These are phyloP conservation scores for Prunus mume DNA, from an alignment of 306 rosid genomes.

Conservation along the genomic window DNA sequence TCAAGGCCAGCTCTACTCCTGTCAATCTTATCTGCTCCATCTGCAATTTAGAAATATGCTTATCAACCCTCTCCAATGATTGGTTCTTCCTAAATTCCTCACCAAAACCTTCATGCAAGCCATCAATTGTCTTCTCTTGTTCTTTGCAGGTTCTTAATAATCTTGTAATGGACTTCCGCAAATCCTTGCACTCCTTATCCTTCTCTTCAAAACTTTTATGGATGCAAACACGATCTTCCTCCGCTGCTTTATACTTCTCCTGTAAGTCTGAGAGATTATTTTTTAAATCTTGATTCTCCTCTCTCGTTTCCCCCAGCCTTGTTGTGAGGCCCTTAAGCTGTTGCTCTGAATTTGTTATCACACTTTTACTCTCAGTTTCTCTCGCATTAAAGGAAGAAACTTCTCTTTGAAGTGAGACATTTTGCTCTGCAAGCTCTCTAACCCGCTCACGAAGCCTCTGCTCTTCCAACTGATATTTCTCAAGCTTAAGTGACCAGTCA, in stretches of 20 bases:
- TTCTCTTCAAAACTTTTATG: slow-evolving; percentile 64
- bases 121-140: slow-evolving; percentile 83
- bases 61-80: slow-evolving; percentile 51
- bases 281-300: slow-evolving; percentile 54
- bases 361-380: slow-evolving; percentile 60
- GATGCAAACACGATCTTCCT: slow-evolving; percentile 56
- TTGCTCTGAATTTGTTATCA: slow-evolving; percentile 51
- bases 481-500: slow-evolving; percentile 93
- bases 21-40: slow-evolving; percentile 82
- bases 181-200: slow-evolving; percentile 81
- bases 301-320: slow-evolving; percentile 48
- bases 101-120: slow-evolving; percentile 55
- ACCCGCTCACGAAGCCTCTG: slow-evolving; percentile 89
- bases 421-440: slow-evolving; percentile 98
- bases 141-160: slow-evolving; percentile 75
- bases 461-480: slow-evolving; percentile 84
- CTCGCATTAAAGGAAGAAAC: slow-evolving; percentile 65
- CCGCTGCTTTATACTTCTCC: slow-evolving; percentile 51
- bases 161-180: slow-evolving; percentile 72
- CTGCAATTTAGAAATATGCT: slow-evolving; percentile 56
- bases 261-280: slow-evolving; percentile 57
- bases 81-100: slow-evolving; percentile 49
- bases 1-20: slow-evolving; percentile 70
- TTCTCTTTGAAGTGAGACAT: slow-evolving; percentile 91
- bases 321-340: slow-evolving; percentile 54